Conservation (phyloP, 2,329 filamentous ascomycete species). For the Orbilia blumenaviensis region DNA sequence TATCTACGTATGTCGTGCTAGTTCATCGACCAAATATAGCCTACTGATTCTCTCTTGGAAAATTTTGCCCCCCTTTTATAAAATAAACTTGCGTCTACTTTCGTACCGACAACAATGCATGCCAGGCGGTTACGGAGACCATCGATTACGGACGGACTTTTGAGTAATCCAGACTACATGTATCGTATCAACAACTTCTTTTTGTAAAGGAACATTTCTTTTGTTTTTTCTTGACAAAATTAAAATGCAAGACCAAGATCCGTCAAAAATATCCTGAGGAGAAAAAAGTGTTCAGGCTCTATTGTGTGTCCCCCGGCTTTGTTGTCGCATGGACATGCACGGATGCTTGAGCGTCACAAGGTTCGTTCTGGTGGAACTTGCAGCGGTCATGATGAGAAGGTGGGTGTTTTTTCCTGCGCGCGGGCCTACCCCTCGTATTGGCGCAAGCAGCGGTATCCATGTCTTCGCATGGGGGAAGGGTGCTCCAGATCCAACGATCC, state of each 20-base stretch:
- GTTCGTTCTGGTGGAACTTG: constrained; percentile 22
- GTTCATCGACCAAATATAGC: neutral
- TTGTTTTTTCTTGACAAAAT: neutral
- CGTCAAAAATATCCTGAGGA: neutral
- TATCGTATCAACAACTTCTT: no score
- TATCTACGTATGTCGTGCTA: neutral
- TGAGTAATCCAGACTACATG: neutral
- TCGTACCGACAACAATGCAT: no score
- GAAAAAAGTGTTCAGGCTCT: constrained; percentile 6
- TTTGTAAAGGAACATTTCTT: constrained; percentile 1
- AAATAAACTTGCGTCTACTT: neutral
- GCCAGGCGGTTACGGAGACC: constrained; percentile 8
- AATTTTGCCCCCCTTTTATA: neutral
- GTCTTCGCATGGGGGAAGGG: constrained; percentile 19
- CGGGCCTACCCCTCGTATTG: constrained; percentile 37
- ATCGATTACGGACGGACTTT: neutral
- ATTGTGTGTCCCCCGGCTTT: neutral
- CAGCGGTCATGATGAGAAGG: constrained; percentile 21
- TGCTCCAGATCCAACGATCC: constrained; percentile 47
- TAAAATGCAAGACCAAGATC: neutral
- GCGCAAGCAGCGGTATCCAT: constrained; percentile 48
- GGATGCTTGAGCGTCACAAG: constrained; percentile 52
- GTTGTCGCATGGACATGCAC: constrained; percentile 53
- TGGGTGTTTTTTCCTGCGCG: constrained; percentile 12
- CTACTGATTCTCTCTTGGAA: neutral